A percentile compares a stretch with the other conserved stretches of the same genome.
Evolutionary conservation across 2,329 filamentous ascomycete species (phyloP).

Genomic region (Bisporella sp.): DNA sequence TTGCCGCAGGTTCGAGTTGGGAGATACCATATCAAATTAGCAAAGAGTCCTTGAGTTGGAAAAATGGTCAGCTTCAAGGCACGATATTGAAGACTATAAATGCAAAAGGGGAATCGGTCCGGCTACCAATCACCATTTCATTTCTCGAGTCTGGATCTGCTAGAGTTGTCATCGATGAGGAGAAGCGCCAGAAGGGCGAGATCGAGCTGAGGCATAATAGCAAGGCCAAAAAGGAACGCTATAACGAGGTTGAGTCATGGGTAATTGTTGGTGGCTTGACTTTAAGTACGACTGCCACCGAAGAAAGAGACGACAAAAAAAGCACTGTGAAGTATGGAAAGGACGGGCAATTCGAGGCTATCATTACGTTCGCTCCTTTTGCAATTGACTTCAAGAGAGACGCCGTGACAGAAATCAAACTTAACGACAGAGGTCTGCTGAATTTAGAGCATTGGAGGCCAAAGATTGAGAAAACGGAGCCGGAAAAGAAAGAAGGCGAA

Average conservation of each 20-base stretch:
- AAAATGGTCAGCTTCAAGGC: slow-evolving; percentile 72
- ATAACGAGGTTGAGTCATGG: slow-evolving; percentile 87
- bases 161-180: slow-evolving; percentile 84
- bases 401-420: slow-evolving; percentile 71
- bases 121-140: slow-evolving; percentile 75
- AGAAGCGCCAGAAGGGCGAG: slow-evolving; percentile 80
- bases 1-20: slow-evolving; percentile 60
- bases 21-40: slow-evolving; percentile 73
- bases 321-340: slow-evolving; percentile 77
- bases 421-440: slow-evolving; percentile 84
- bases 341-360: slow-evolving; percentile 67
- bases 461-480: slow-evolving; percentile 57
- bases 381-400: slow-evolving; percentile 80
- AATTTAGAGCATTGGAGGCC: slow-evolving; percentile 95
- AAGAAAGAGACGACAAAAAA: slow-evolving; percentile 59
- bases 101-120: slow-evolving; percentile 58
- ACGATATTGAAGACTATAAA: slow-evolving; percentile 74
- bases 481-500: slow-evolving; percentile 31
- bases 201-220: slow-evolving; percentile 84
- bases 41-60: slow-evolving; percentile 65
- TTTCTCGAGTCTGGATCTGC: slow-evolving; percentile 88
- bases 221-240: slow-evolving; percentile 80
- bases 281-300: slow-evolving; percentile 62
- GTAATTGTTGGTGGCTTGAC: slow-evolving; percentile 75
- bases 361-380: slow-evolving; percentile 80